Conservation (phyloP, 2,329 filamentous ascomycete genomes). For the Tolypocladium inflatum region DNA sequence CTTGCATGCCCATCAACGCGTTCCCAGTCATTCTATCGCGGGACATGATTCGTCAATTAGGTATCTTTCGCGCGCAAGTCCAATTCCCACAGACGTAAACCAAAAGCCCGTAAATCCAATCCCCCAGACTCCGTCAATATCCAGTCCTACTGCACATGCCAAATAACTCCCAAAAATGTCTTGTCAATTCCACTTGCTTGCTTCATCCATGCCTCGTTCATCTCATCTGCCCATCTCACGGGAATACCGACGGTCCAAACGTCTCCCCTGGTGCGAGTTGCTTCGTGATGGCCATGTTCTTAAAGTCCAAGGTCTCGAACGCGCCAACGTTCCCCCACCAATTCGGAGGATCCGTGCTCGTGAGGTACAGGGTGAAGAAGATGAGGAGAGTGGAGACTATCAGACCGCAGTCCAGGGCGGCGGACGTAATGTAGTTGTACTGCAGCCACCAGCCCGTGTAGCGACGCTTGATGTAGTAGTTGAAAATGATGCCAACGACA, state of each 20-base stretch:
- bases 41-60: conserved; percentile 4
- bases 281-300: conserved; percentile 31
- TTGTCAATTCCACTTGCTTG: neutral
- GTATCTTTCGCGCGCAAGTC: conserved; percentile 2
- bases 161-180: neutral
- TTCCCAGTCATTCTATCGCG: neutral
- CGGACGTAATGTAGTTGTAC: conserved; percentile 69
- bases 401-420: conserved; percentile 59
- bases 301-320: conserved; percentile 36
- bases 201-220: neutral
- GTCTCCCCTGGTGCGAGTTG: conserved; percentile 31
- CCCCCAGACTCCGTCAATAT: conserved; percentile 7
- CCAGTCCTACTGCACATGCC: neutral
- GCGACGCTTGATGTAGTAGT: conserved; percentile 55
- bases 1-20: neutral
- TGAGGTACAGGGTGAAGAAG: conserved; percentile 58
- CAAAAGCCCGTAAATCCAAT: neutral
- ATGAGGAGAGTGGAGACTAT: conserved; percentile 58
- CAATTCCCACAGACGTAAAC: neutral
- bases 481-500: conserved; percentile 57
- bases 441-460: conserved; percentile 67
- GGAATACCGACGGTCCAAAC: conserved; percentile 36
- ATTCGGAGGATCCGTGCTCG: conserved; percentile 39
- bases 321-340: conserved; percentile 54
- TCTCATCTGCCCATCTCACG: conserved; percentile 2